Percentiles rank a stretch among this genome's conserved stretches.
Evolutionary conservation across 2,329 filamentous ascomycete genomes (phyloP).

Genomic region (Paecilomyces dactylethromorphus): DNA sequence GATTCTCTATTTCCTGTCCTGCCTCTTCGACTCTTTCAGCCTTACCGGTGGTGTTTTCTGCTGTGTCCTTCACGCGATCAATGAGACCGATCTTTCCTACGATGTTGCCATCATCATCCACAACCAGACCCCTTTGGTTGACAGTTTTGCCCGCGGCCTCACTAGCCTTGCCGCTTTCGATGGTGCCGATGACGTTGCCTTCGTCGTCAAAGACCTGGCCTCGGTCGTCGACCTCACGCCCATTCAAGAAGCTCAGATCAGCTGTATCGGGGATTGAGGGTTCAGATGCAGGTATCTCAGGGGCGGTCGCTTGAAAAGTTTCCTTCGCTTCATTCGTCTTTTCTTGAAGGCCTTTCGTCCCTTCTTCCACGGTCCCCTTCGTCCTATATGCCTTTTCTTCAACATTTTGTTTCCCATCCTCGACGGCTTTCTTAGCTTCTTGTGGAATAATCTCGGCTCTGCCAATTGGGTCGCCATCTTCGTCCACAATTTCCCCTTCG

Average conservation of each 20-base stretch:
- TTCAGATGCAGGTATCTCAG: slow-evolving; percentile 12
- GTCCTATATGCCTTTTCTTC: slow-evolving; percentile 10
- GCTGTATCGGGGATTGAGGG: neutral
- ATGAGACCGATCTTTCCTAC: slow-evolving; percentile 20
- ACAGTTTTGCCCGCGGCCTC: slow-evolving; percentile 34
- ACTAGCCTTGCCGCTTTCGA: slow-evolving; percentile 35
- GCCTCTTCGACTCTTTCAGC: slow-evolving; percentile 18
- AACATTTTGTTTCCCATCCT: slow-evolving; percentile 3
- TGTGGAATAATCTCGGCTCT: slow-evolving; percentile 13
- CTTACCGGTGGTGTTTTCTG: slow-evolving; percentile 6
- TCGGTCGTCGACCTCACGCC: slow-evolving; percentile 22
- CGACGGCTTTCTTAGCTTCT: slow-evolving; percentile 18
- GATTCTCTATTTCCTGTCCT: slow-evolving; percentile 18
- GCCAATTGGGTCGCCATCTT: slow-evolving; percentile 30
- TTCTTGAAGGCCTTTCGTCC: slow-evolving; percentile 28
- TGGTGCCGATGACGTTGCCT: slow-evolving; percentile 26
- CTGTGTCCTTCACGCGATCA: slow-evolving; percentile 18
- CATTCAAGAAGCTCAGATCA: slow-evolving; percentile 8
- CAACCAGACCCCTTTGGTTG: slow-evolving; percentile 35
- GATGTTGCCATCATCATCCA: slow-evolving; percentile 18
- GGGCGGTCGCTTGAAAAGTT: slow-evolving; percentile 14
- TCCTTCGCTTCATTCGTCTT: slow-evolving; percentile 25
- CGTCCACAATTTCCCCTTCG: slow-evolving; percentile 29
- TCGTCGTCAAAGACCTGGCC: slow-evolving; percentile 16
- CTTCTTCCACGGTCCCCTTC: slow-evolving; percentile 22